Evolutionary conservation across 371 early-diverging fungal genomes (phyloP).

Genomic region (Mucor circinelloides): DNA sequence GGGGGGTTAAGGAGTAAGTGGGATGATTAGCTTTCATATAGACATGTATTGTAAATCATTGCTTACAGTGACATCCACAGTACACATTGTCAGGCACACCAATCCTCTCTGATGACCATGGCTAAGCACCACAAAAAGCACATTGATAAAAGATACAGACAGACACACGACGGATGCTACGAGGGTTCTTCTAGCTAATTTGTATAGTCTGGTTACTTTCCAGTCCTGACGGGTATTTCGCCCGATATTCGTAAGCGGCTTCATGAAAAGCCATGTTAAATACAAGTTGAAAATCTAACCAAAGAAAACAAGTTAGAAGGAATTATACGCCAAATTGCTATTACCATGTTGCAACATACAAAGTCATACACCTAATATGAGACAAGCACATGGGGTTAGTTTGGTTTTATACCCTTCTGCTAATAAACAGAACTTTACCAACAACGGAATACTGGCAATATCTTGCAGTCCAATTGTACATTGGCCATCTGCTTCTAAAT

Average conservation of each 20-base stretch:
- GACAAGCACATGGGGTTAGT: neutral
- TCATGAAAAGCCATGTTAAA: constrained; percentile 54
- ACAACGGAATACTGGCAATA: constrained; percentile 51
- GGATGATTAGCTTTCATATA: neutral
- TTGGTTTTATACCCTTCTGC: neutral
- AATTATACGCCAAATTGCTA: neutral
- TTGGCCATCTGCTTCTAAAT: constrained; percentile 41
- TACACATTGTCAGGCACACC: constrained; percentile 56
- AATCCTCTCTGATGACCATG: constrained; percentile 56
- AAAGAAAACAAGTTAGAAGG: neutral
- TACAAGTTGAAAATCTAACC: constrained; percentile 46
- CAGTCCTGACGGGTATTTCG: constrained; percentile 48
- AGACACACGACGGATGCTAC: constrained; percentile 53
- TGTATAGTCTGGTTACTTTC: constrained; percentile 46
- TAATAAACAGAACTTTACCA: constrained; percentile 30
- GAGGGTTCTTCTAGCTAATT: constrained; percentile 52
- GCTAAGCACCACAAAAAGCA: constrained; percentile 43
- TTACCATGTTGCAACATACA: constrained; percentile 25
- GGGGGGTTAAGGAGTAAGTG: neutral
- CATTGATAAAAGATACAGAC: constrained; percentile 49
- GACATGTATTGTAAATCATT: neutral
- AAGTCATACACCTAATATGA: constrained; percentile 38
- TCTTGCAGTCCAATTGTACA: constrained; percentile 57
- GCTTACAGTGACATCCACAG: constrained; percentile 56
- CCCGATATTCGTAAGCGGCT: constrained; percentile 43